Percentiles rank a stretch among this genome's conserved stretches.
Evolutionary conservation across 176 grass and related monocot genomes (phyloP).

Genomic region (Eragrostis nindensis): DNA sequence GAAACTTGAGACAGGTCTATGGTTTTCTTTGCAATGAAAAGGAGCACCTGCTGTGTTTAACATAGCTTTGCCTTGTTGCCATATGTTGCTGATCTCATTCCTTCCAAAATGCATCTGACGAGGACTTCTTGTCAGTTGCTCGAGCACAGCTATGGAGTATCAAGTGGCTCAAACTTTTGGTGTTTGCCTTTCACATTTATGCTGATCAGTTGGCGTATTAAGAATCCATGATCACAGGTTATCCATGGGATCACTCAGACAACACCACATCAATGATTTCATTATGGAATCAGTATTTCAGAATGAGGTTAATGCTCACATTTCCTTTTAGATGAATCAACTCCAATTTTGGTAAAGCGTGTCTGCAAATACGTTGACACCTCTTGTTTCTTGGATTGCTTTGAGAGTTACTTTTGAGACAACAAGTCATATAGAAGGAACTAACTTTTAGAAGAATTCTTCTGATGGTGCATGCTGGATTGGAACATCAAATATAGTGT

Average conservation of each 20-base stretch:
- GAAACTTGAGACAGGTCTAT: slow-evolving; percentile 89
- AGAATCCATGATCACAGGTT: no score
- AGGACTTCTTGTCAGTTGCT: not conserved
- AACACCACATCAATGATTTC: not conserved
- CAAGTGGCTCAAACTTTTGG: not conserved
- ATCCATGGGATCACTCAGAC: not conserved
- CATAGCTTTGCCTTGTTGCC: slow-evolving; percentile 18
- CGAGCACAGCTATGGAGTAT: not conserved
- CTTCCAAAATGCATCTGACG: not conserved
- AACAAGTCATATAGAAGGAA: not conserved
- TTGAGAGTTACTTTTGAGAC: not conserved
- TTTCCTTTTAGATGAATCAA: not conserved
- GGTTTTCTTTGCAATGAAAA: slow-evolving; percentile 73
- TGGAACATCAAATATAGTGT: not conserved
- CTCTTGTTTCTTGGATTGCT: not conserved
- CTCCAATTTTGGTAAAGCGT: not conserved
- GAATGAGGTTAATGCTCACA: not conserved
- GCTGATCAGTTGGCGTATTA: not conserved
- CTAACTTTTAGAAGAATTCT: not conserved
- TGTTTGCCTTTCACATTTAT: not conserved
- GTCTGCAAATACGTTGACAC: not conserved
- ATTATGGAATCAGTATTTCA: slow-evolving; percentile 3
- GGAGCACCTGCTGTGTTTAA: slow-evolving; percentile 20
- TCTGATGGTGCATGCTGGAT: not conserved
- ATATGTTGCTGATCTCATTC: not conserved